Base-by-base conservation (phyloP, 2,329 filamentous ascomycete species). In the Colletotrichum eleusines region DNA sequence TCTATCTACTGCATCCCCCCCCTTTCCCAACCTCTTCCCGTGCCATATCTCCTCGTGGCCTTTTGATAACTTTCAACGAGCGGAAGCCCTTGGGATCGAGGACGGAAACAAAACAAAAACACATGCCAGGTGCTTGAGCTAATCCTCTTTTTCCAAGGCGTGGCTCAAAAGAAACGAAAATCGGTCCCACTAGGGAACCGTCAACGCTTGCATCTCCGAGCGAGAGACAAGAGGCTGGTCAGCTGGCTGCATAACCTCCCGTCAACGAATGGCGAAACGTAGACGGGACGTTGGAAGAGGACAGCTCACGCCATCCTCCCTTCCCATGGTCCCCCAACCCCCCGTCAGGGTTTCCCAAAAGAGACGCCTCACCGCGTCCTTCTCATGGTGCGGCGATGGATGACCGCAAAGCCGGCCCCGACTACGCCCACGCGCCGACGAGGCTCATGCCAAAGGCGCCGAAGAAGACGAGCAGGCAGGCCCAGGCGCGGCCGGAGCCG, bases 401-500 rank as follows among this genome's bases (percentile, higher is more conserved):
- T 12, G 8, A 3, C 1, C 9, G 35, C 35, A 12, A 40, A 5
- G 4, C 38, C 5, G 14, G 14, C 5, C 9, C 11, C 20, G 26
- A 33, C 28, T 80, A 90, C 44, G 88, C 88, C 88, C 88, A 91
- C 18, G 89, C 89, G 0, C 88, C 89, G 23, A 91, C 87, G 46
- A 91, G 82, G 72, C 87, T 89, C 89, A 91, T 91, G 66, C 85
- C 83, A 70, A 89, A 87, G 16, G 89, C 89, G 2, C 89, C 89
- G 12, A 82, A 76, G 72, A 90, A 86, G 18, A 91, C 88, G 62
- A 90, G 78, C 31, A 88, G 65, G 72, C 87, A 90, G 2, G 89
- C 89, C 64, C 81, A 79, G 31, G 89, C 81, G 35, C 89, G 83
- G 70, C 82, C 83, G 73, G 80, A 84, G 1, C 89, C 88, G 2